phyloP scores from a whole-genome alignment of 2,329 filamentous ascomycete species.

The Gnomoniopsis sp. region DNA sequence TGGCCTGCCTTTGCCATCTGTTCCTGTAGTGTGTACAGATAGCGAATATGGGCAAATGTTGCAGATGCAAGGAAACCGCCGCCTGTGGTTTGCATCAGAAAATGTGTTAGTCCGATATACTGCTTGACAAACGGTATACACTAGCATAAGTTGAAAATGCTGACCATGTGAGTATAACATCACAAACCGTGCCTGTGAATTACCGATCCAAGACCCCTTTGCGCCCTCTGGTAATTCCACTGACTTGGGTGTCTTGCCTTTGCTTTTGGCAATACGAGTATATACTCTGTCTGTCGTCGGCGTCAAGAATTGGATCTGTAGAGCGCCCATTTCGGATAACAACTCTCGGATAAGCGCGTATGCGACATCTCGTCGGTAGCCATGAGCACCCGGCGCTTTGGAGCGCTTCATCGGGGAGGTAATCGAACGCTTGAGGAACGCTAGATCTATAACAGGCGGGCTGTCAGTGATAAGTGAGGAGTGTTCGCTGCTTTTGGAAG shows the following conservation, averaged over 20 bases:
- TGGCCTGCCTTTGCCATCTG: slow-evolving; percentile 16
- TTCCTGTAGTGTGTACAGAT: slow-evolving; percentile 21
- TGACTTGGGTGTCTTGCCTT: not conserved
- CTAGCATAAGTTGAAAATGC: not conserved
- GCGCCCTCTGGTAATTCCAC: slow-evolving; percentile 1
- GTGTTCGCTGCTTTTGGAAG: not conserved
- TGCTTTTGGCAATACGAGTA: not conserved
- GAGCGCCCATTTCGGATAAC: not conserved
- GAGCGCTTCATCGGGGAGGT: slow-evolving; percentile 3
- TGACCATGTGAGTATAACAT: slow-evolving; percentile 28
- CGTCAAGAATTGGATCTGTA: slow-evolving; percentile 3
- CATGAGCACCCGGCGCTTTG: not conserved
- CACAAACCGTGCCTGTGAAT: slow-evolving; percentile 25
- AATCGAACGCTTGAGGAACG: slow-evolving; percentile 2
- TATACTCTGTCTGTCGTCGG: slow-evolving; percentile 5
- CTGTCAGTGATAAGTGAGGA: not conserved
- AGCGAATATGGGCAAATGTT: slow-evolving; percentile 24
- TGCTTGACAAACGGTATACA: not conserved
- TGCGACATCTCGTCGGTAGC: slow-evolving; percentile 3
- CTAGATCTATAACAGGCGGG: not conserved
- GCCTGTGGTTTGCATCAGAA: too few relatives aligned
- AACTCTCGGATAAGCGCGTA: slow-evolving; percentile 9
- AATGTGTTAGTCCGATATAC: too few relatives aligned
- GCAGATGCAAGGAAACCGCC: slow-evolving; percentile 25
- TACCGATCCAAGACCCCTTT: slow-evolving; percentile 26